Evolutionary conservation across 129 eudicot genomes (phyloP), one percentile per base, ranked within the genome.

Genomic region (Deinandra increscens): DNA sequence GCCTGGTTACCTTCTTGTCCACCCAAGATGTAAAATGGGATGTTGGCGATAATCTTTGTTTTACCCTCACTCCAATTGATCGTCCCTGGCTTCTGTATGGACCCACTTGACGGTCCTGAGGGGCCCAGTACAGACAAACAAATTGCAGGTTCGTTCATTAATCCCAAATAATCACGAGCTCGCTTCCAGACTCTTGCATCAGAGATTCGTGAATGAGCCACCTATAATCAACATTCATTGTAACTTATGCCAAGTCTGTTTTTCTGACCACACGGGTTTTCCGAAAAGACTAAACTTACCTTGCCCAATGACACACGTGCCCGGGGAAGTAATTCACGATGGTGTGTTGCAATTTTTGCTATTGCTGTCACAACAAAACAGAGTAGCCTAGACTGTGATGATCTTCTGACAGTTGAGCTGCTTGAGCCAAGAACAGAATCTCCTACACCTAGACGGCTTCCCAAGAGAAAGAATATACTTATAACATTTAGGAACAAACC

Each of bases 361-460:
- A 93, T 89, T 23, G 99, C 99, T 5, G 93, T 89, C 85, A 89
- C 97, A 68, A 93, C 99, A 77, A 93, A 93, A 76, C 97, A 89
- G 59, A 93, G 85, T 62, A 93, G 95, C 79, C 99, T 83, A 5
- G 97, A 89, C 60, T 93, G 99, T 38, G 95, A 86, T 67, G 99
- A 81, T 80, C 84, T 85, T 78, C 91, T 76, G 44, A 73, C 84
- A 45, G 82, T 77, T 68, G 90, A 65, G 81, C 82, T 69, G 29
- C 81, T 83, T 3, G 96, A 81, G 60, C 88, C 84, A 60, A 80
- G 83, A 63, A 84, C 77, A 3, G 91, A 81, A 39, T 93, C 96
- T 46, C 87, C 83, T 26, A 89, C 70, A 39, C 98, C 95, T 68
- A 93, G 76, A 56, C 98, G 98, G 82, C 96, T 92, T 73, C 20